phyloP scores from a whole-genome alignment of 768 basidiomycete species.

The Paxillus ammoniavirescens region DNA sequence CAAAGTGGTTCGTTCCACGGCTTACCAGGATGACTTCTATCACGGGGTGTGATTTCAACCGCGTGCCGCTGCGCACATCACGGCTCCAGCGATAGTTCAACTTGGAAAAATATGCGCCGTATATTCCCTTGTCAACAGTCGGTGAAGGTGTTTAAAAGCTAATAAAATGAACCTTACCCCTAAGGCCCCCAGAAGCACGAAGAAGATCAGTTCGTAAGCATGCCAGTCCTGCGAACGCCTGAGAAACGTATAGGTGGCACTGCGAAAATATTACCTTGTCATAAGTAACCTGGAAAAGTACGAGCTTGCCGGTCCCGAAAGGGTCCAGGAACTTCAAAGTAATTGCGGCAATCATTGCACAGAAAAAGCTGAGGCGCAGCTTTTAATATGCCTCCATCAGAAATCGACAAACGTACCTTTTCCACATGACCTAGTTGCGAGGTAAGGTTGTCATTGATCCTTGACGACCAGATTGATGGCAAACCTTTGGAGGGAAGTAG shows the following conservation, averaged over 20 bases:
- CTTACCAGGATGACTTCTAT: slow-evolving; percentile 80
- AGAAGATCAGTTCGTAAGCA: slow-evolving; percentile 82
- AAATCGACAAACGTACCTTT: slow-evolving; percentile 55
- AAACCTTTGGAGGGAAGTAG: slow-evolving; percentile 92
- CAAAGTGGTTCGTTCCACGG: not conserved
- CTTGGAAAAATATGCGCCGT: slow-evolving; percentile 92
- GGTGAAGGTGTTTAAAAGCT: slow-evolving; percentile 2
- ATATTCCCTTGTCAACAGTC: slow-evolving; percentile 64
- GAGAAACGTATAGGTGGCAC: not conserved
- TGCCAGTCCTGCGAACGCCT: slow-evolving; percentile 78
- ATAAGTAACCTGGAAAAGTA: slow-evolving; percentile 89
- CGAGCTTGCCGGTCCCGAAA: slow-evolving; percentile 92
- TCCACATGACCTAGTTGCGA: slow-evolving; percentile 78
- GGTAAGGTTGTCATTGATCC: slow-evolving; percentile 3
- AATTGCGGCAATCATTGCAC: slow-evolving; percentile 96
- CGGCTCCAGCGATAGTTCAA: slow-evolving; percentile 88
- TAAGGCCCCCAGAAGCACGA: slow-evolving; percentile 83
- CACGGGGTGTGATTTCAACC: slow-evolving; percentile 77
- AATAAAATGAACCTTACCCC: slow-evolving; percentile 53
- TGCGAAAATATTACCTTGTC: slow-evolving; percentile 52
- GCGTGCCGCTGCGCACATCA: slow-evolving; percentile 76
- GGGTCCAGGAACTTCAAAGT: slow-evolving; percentile 92
- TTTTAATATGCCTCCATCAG: not conserved
- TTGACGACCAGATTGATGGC: not conserved
- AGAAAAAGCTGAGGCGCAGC: slow-evolving; percentile 75